Conservation (phyloP, 352 stramenopile species). For the Phytophthora megakarya region DNA sequence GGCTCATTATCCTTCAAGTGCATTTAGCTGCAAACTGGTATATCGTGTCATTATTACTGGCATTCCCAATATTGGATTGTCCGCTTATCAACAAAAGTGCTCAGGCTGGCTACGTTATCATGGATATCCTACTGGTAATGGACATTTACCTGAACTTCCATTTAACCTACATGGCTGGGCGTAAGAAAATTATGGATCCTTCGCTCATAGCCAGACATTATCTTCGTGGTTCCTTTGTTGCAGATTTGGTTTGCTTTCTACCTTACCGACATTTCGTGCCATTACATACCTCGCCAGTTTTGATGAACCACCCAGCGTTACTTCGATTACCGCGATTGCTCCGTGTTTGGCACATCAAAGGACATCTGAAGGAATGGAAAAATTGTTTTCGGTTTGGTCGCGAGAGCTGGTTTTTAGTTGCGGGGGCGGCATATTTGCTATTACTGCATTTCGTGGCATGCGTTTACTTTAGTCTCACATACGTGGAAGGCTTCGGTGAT, state of each 20-base stretch:
- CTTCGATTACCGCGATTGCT: slow-evolving; percentile 41
- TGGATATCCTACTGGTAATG: slow-evolving; percentile 42
- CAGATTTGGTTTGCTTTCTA: slow-evolving; percentile 48
- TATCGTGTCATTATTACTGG: slow-evolving; percentile 43
- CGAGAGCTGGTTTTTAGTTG: slow-evolving; percentile 11
- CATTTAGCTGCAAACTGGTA: slow-evolving; percentile 52
- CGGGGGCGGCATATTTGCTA: slow-evolving; percentile 22
- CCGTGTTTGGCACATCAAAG: slow-evolving; percentile 41
- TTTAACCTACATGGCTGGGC: slow-evolving; percentile 27
- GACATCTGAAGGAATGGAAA: slow-evolving; percentile 46
- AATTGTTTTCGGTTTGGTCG: slow-evolving; percentile 23
- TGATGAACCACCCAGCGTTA: slow-evolving; percentile 22
- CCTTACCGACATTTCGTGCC: slow-evolving; percentile 45
- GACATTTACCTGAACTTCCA: slow-evolving; percentile 65
- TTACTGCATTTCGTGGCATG: slow-evolving; percentile 41
- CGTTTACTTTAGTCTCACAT: slow-evolving; percentile 40
- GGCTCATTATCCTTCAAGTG: slow-evolving; percentile 46
- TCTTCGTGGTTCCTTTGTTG: slow-evolving; percentile 24
- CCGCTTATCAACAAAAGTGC: slow-evolving; percentile 14
- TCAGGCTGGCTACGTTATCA: slow-evolving; percentile 22
- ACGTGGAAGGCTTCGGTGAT: slow-evolving; percentile 39
- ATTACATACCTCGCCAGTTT: neutral
- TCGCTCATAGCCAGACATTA: slow-evolving; percentile 39
- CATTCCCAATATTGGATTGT: slow-evolving; percentile 41
- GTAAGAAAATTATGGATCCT: slow-evolving; percentile 37